A percentile compares a stretch with the other conserved stretches of the same genome.
Conservation (phyloP, 148 eudicot species). For the Tetragonia tetragonoides region DNA sequence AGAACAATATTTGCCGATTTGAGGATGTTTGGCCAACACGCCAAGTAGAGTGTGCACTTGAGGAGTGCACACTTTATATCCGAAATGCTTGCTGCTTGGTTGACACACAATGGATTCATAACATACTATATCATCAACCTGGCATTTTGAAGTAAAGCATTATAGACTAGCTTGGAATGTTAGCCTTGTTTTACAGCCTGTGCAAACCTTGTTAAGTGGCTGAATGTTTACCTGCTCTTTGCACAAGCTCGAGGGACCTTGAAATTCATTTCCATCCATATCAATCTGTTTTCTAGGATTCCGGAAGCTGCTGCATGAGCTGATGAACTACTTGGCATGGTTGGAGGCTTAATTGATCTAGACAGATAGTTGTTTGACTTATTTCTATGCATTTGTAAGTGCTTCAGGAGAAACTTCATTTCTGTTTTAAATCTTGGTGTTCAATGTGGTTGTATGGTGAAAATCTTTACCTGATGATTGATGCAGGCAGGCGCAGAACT, state of each 20-base stretch:
- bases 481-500: slow-evolving; percentile 74
- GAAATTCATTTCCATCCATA: neutral
- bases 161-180: neutral
- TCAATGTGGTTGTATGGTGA: neutral
- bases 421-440: neutral
- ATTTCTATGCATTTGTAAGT: neutral
- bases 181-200: neutral
- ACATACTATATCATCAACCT: neutral
- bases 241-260: neutral
- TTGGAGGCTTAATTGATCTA: neutral
- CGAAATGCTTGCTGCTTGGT: neutral
- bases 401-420: neutral
- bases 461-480: slow-evolving; percentile 17
- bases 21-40: neutral
- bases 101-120: neutral
- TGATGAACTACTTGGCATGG: neutral
- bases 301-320: neutral
- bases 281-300: neutral
- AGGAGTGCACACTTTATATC: neutral
- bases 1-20: neutral
- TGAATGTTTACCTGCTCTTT: neutral
- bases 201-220: neutral
- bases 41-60: neutral
- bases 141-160: neutral
- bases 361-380: neutral